Base-by-base conservation (phyloP, 169 alveolate genomes). In the Plasmodium inui region DNA sequence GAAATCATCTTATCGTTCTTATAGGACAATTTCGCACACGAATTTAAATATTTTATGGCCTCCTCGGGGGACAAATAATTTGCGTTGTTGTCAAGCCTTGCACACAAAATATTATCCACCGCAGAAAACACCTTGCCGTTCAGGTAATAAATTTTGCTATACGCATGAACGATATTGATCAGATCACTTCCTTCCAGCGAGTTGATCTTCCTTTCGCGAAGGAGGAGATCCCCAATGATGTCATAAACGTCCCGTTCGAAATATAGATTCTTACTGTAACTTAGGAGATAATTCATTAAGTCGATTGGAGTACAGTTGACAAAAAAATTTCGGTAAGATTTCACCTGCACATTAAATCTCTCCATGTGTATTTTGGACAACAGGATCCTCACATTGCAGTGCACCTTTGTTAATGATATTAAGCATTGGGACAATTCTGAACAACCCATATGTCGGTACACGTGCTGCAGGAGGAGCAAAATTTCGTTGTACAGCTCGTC, bases 401-500 rank as follows among this genome's bases (percentile, higher is more conserved):
- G 82, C 17, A 79, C 50, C 46, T 89, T 89, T 7, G 94, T 73
- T 19, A 89, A 61, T 0, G 94, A 89, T 61, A 89, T 80, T 61
- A 89, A 41, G 41, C 94, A 79, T 22, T 89, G 90, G 0, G 94
- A 79, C 41, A 89, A 79, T 12, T 79, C 55, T 1, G 94, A 61
- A 7, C 90, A 89, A 46, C 72, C 46, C 78, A 89, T 89, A 67
- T 80, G 50, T 79, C n/a, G 67, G 53, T 89, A 89, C 14, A 79
- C 30, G 37, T 89, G 12, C 32, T 89, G 94, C 34, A 89, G 71
- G 82, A 89, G 83, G 53, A 89, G 34, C 67, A 89, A 89, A 39
- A 79, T 80, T 67, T 89, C 94, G 50, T 89, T 89, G 46, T 89
- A 79, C 73, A 89, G 34, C 73, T 89, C 94, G 22, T 89, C 94